phyloP scores from a whole-genome alignment of 164 flowering plant species.

The Nymphaea thermarum region DNA sequence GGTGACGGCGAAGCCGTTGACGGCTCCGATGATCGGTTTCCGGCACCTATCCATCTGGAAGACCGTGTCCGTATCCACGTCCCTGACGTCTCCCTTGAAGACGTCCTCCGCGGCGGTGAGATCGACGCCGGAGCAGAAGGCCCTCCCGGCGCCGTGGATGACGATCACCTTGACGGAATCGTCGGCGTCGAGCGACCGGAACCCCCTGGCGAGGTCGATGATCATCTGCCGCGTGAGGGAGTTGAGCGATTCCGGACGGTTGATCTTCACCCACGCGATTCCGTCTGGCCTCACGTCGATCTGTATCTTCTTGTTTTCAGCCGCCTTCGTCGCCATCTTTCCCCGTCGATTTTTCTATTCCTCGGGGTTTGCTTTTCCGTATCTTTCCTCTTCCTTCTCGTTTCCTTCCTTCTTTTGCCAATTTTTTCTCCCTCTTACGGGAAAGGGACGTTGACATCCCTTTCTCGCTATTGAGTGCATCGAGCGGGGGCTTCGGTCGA shows the following conservation, averaged over 20 bases:
- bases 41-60: conserved; percentile 76
- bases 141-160: conserved; percentile 62
- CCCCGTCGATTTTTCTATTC: not conserved
- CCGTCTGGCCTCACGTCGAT: conserved; percentile 41
- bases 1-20: conserved; percentile 78
- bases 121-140: conserved; percentile 90
- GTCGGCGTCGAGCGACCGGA: conserved; percentile 48
- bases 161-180: conserved; percentile 59
- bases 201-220: conserved; percentile 41
- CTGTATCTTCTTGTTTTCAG: conserved; percentile 35
- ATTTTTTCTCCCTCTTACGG: too few relatives aligned
- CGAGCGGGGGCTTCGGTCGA: too few relatives aligned
- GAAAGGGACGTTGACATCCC: too few relatives aligned
- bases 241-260: conserved; percentile 75
- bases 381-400: not conserved
- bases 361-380: not conserved
- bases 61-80: conserved; percentile 58
- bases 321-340: conserved; percentile 13
- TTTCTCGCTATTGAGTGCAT: too few relatives aligned
- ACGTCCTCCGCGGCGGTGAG: conserved; percentile 85
- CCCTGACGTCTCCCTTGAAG: conserved; percentile 84
- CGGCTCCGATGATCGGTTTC: conserved; percentile 82
- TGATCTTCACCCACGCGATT: conserved; percentile 56
- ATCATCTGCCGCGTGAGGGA: conserved; percentile 71
- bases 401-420: too few relatives aligned